phyloP scores from a whole-genome alignment of 2,329 filamentous ascomycete genomes.

The Exophiala lecanii-corni region DNA sequence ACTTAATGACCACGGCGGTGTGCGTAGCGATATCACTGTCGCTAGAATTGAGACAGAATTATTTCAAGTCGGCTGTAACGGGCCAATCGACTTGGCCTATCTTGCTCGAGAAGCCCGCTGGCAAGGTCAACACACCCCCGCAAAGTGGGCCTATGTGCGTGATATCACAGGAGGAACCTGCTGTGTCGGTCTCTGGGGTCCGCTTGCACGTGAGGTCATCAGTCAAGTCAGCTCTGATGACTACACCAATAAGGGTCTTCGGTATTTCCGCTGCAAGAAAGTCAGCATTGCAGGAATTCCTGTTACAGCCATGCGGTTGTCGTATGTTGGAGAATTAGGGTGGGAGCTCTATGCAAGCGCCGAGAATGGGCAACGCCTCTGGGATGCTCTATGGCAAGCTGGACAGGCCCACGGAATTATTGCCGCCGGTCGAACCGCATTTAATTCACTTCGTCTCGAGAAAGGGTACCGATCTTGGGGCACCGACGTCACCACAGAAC shows the following conservation, averaged over 20 bases:
- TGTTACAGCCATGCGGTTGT: conserved; percentile 52
- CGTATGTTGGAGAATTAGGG: conserved; percentile 57
- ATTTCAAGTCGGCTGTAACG: conserved; percentile 54
- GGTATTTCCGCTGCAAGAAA: conserved; percentile 48
- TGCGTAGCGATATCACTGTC: conserved; percentile 56
- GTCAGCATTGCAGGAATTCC: conserved; percentile 52
- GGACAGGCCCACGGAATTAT: conserved; percentile 53
- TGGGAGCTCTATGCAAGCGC: conserved; percentile 61
- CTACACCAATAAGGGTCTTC: conserved; percentile 35
- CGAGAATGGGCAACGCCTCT: conserved; percentile 54
- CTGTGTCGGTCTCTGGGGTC: conserved; percentile 60
- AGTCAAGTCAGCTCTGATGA: conserved; percentile 30
- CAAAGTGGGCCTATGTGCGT: conserved; percentile 47
- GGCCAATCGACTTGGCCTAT: conserved; percentile 51
- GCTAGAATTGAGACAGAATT: conserved; percentile 46
- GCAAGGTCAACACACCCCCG: conserved; percentile 41
- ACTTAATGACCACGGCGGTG: conserved; percentile 49
- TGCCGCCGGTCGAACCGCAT: conserved; percentile 55
- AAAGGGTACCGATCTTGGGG: conserved; percentile 57
- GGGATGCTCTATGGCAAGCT: conserved; percentile 55
- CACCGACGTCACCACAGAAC: conserved; percentile 56
- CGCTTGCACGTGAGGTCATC: conserved; percentile 51
- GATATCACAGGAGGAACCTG: conserved; percentile 59
- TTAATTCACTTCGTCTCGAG: conserved; percentile 56
- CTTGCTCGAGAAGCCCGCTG: conserved; percentile 49